These are phyloP conservation scores for Penicillium goetzii DNA, from an alignment of 495 filamentous ascomycete species.

Conservation along the genomic window DNA sequence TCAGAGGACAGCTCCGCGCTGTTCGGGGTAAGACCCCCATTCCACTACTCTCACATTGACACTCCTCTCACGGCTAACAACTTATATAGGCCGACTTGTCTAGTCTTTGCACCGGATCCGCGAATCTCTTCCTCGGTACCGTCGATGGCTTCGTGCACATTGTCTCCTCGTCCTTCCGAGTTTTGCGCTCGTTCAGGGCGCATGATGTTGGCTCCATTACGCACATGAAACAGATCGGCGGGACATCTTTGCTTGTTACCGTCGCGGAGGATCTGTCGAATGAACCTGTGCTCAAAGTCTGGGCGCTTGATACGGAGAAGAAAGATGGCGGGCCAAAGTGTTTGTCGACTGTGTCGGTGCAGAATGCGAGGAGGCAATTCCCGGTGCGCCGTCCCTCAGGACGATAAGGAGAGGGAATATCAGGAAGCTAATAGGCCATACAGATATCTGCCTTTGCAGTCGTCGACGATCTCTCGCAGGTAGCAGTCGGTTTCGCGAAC, in stretches of 20 bases:
- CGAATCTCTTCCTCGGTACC: constrained; percentile 87
- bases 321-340: constrained; percentile 89
- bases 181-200: constrained; percentile 82
- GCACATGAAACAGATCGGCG: constrained; percentile 93
- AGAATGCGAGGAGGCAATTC: constrained; percentile 91
- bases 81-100: constrained; percentile 60
- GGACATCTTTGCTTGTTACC: constrained; percentile 84
- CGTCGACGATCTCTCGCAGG: constrained; percentile 83
- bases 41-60: constrained; percentile 8
- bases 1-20: constrained; percentile 69
- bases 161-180: constrained; percentile 82
- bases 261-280: constrained; percentile 84
- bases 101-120: constrained; percentile 80
- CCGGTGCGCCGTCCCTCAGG: constrained; percentile 57
- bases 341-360: constrained; percentile 78
- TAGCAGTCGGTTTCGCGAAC: constrained; percentile 94
- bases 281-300: constrained; percentile 90
- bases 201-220: constrained; percentile 79
- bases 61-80: constrained; percentile 18
- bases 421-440: not conserved
- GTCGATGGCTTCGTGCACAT: constrained; percentile 84
- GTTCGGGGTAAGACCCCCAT: constrained; percentile 60
- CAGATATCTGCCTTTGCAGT: constrained; percentile 90
- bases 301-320: constrained; percentile 94
- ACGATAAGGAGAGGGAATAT: not conserved